Percentiles rank a stretch among this genome's conserved stretches.
These are phyloP conservation scores for Candida albicans DNA, from an alignment of 1,139 yeast genomes.

Conservation along the genomic window DNA sequence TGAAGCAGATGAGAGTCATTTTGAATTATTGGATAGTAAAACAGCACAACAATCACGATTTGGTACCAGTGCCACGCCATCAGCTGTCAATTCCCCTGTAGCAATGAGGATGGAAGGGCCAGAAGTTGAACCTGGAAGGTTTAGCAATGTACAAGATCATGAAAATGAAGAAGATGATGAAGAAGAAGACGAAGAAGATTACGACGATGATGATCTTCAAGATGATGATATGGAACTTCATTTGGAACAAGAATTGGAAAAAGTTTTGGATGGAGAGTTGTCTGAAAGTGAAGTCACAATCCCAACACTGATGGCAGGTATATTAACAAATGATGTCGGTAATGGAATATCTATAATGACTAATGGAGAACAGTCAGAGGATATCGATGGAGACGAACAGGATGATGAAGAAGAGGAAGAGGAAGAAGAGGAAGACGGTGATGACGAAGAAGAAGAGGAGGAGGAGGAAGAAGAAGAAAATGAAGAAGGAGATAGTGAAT, in stretches of 20 bases:
- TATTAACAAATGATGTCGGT: conserved; percentile 14
- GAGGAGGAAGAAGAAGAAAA: conserved; percentile 28
- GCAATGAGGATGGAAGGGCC: conserved; percentile 11
- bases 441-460: conserved; percentile 29
- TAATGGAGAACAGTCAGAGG: conserved; percentile 13
- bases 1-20: conserved; percentile 79
- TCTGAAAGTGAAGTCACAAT: conserved; percentile 10
- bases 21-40: conserved; percentile 68
- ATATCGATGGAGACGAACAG: conserved; percentile 10
- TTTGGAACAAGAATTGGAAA: conserved; percentile 35
- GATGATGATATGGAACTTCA: conserved; percentile 17
- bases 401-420: conserved; percentile 26
- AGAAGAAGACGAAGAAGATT: conserved; percentile 23
- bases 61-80: conserved; percentile 24
- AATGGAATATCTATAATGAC: conserved; percentile 24
- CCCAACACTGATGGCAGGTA: conserved; percentile 14
- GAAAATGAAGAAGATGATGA: conserved; percentile 13
- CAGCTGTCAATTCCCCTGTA: conserved; percentile 23
- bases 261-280: conserved; percentile 28
- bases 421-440: conserved; percentile 32
- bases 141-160: not conserved
- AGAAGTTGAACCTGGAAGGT: not conserved
- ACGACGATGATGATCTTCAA: conserved; percentile 26
- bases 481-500: conserved; percentile 30
- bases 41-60: conserved; percentile 18